Percentiles rank a stretch among this genome's conserved stretches.
phyloP scores from a whole-genome alignment of 2,329 filamentous ascomycete species.

The Reticulascus tulasneorum region DNA sequence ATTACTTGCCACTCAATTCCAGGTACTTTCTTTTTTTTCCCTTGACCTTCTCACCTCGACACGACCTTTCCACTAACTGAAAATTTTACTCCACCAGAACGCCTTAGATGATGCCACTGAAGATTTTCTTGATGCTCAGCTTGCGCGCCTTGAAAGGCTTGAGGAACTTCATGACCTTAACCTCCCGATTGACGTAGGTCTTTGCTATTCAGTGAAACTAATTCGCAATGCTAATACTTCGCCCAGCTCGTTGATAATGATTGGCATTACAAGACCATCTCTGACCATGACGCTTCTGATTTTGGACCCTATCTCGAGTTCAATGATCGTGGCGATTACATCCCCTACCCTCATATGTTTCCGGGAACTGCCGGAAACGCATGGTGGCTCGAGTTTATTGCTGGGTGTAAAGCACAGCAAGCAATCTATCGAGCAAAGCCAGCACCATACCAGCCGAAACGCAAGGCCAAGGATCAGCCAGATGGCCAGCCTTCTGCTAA shows the following conservation, averaged over 20 bases:
- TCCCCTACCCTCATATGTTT: slow-evolving; percentile 41
- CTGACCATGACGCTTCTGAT: slow-evolving; percentile 38
- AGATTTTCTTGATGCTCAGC: slow-evolving; percentile 42
- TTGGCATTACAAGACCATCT: slow-evolving; percentile 41
- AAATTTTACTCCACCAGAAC: slow-evolving; percentile 24
- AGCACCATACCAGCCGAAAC: slow-evolving; percentile 30
- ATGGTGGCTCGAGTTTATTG: too few species aligned
- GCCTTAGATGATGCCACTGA: slow-evolving; percentile 32
- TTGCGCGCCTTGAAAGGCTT: slow-evolving; percentile 42
- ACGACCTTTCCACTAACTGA: slow-evolving; percentile 7
- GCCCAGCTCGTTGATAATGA: slow-evolving; percentile 37
- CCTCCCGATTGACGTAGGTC: slow-evolving; percentile 47
- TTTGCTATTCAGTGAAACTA: slow-evolving; percentile 9
- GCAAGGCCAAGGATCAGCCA: slow-evolving; percentile 45
- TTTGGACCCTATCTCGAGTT: slow-evolving; percentile 40
- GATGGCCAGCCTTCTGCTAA: slow-evolving; percentile 49
- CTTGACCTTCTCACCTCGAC: slow-evolving; percentile 4
- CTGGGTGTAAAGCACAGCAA: too few species aligned
- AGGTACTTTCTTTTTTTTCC: slow-evolving; percentile 29
- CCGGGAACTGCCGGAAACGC: slow-evolving; percentile 38
- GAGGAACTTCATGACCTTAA: slow-evolving; percentile 37
- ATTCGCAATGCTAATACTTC: slow-evolving; percentile 18
- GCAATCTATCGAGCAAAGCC: too few species aligned
- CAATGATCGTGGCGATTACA: slow-evolving; percentile 35
- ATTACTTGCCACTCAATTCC: slow-evolving; percentile 29